Evolutionary conservation across 2,329 filamentous ascomycete species (phyloP), one percentile per base, ranked within the genome.

Genomic region (Fusarium burgessii): DNA sequence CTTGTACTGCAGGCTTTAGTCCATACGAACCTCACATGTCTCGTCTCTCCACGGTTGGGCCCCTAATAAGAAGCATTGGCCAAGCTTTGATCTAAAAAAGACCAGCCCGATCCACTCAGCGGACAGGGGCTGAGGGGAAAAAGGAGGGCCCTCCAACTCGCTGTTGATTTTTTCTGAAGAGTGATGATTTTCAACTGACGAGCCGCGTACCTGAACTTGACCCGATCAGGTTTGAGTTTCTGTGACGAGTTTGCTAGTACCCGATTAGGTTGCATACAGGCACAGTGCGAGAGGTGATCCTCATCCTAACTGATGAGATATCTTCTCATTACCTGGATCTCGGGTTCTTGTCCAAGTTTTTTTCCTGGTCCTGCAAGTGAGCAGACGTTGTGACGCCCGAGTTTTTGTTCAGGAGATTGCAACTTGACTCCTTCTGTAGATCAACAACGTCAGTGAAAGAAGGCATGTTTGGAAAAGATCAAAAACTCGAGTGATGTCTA

Each of bases 41-140:
- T 18, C n/a, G 29, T 46, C 25, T 58, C 47, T 62, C 51, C 51
- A 56, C 49, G 70, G 57, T 58, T 59, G 41, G 54, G 57, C 58
- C 72, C 70, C 70, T 71, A 56, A 51, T 50, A 47, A 40, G 43
- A 61, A 64, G 68, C 70, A 72, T 65, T 69, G 68, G 65, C 72
- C 68, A 75, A 74, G 72, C 68, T 72, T 75, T 68, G 68, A 55
- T 70, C 68, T 71, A 65, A 74, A 75, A 71, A 54, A 62, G 59
- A 66, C 65, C 59, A 61, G 57, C 27, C 32, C 27, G 50, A 32
- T 46, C 68, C 63, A 71, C 63, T 40, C 35, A 42, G 18, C 17
- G 45, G 58, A 62, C 66, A 67, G 56, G 56, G 58, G 55, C 32
- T 18, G 29, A 35, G 52, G 32, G 29, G 33, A 12, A 23, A 51